Percentiles rank a stretch among this genome's conserved stretches.
These are phyloP conservation scores for Amylocystis lapponica DNA, from an alignment of 768 basidiomycete species.

Conservation along the genomic window DNA sequence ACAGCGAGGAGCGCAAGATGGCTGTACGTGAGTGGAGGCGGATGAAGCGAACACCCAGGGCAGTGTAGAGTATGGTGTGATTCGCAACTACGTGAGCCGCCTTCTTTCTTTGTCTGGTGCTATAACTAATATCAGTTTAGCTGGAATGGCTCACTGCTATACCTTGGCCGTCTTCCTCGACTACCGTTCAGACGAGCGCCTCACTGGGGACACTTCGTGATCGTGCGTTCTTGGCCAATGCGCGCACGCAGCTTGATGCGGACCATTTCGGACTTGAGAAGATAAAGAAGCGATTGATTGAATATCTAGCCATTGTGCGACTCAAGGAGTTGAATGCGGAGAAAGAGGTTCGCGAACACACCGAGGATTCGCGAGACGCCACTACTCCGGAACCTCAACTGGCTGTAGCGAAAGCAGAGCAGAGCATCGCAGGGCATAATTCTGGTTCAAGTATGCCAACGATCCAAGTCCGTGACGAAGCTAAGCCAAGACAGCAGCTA, in stretches of 20 bases:
- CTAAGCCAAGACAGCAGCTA: no score
- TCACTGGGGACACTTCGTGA: constrained; percentile 38
- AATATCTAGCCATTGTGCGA: constrained; percentile 86
- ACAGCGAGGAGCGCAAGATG: constrained; percentile 77
- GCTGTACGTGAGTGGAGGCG: constrained; percentile 80
- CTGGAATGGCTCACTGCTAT: constrained; percentile 86
- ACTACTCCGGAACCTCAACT: neutral
- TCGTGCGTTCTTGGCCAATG: constrained; percentile 57
- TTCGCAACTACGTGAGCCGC: constrained; percentile 68
- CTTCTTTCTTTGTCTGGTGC: neutral
- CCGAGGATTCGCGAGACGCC: neutral
- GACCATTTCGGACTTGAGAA: constrained; percentile 92
- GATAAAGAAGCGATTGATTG: constrained; percentile 87
- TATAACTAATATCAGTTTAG: constrained; percentile 27
- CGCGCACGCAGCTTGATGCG: constrained; percentile 75
- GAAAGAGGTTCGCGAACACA: constrained; percentile 18
- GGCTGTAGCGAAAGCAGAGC: constrained; percentile 1
- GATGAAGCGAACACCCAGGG: constrained; percentile 82
- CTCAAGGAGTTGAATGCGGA: constrained; percentile 33
- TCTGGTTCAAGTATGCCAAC: no score
- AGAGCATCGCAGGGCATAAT: neutral
- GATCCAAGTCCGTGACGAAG: no score
- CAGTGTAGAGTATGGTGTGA: constrained; percentile 87
- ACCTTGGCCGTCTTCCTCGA: constrained; percentile 58
- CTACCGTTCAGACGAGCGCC: constrained; percentile 12